phyloP scores from a whole-genome alignment of 2,329 filamentous ascomycete genomes.

The Aspergillus proliferans region DNA sequence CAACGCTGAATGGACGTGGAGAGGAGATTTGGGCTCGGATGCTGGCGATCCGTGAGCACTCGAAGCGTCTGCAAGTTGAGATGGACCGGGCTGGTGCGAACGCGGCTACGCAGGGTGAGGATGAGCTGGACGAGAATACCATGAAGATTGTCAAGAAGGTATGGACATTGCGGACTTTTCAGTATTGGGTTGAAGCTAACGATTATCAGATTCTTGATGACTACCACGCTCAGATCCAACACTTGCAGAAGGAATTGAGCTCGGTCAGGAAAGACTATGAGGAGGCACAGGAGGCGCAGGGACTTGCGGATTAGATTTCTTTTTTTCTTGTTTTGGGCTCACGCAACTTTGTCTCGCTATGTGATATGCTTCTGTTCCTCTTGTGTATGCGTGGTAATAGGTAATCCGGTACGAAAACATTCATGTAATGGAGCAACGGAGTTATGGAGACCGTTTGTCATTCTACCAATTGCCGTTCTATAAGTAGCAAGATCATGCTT shows the following conservation, averaged over 20 bases:
- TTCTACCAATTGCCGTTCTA: slow-evolving; percentile 8
- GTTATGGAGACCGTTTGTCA: background rate
- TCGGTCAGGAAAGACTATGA: slow-evolving; percentile 55
- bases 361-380: slow-evolving; percentile 7
- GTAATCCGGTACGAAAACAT: slow-evolving; percentile 1
- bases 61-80: slow-evolving; percentile 54
- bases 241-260: slow-evolving; percentile 56
- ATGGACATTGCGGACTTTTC: slow-evolving; percentile 10
- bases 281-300: slow-evolving; percentile 44
- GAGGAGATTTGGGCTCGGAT: slow-evolving; percentile 64
- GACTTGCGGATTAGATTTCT: slow-evolving; percentile 10
- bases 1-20: slow-evolving; percentile 52
- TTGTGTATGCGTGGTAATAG: slow-evolving; percentile 8
- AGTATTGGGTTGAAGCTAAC: slow-evolving; percentile 7
- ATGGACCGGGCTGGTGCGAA: slow-evolving; percentile 49
- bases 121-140: slow-evolving; percentile 51
- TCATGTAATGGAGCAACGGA: background rate
- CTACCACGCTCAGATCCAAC: slow-evolving; percentile 47
- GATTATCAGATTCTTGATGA: slow-evolving; percentile 42
- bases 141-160: slow-evolving; percentile 58
- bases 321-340: background rate
- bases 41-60: slow-evolving; percentile 55
- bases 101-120: slow-evolving; percentile 34
- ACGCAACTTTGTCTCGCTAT: background rate
- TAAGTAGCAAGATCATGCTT: background rate